Percentiles rank a stretch among this genome's conserved stretches.
Conservation (phyloP, 2,329 filamentous ascomycete genomes). For the Clonostachys byssicola region DNA sequence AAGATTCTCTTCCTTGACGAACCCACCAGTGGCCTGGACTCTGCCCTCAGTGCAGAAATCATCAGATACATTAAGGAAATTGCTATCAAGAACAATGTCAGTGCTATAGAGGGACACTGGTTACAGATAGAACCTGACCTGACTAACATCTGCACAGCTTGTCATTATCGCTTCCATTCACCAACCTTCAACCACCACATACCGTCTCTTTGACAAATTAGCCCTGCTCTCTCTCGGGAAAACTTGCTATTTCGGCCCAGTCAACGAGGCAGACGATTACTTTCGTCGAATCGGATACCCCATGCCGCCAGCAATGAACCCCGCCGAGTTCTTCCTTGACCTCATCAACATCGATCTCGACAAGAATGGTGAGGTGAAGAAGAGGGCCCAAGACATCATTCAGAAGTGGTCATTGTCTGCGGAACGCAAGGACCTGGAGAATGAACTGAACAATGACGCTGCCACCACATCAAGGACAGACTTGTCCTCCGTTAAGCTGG, state of each 20-base stretch:
- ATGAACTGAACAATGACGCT: slow-evolving; percentile 7
- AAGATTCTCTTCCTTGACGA: slow-evolving; percentile 82
- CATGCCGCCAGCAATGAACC: slow-evolving; percentile 69
- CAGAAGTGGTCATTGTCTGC: slow-evolving; percentile 14
- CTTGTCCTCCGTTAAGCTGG: slow-evolving; percentile 8
- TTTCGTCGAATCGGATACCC: slow-evolving; percentile 57
- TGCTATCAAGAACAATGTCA: slow-evolving; percentile 60
- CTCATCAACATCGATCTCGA: slow-evolving; percentile 75
- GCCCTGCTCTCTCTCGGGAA: slow-evolving; percentile 67
- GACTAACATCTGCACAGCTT: slow-evolving; percentile 37
- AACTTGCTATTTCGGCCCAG: slow-evolving; percentile 68
- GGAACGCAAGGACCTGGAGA: slow-evolving; percentile 8
- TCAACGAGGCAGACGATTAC: slow-evolving; percentile 54
- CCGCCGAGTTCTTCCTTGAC: slow-evolving; percentile 77
- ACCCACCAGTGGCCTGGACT: slow-evolving; percentile 80
- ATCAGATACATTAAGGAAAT: slow-evolving; percentile 67
- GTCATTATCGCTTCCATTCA: slow-evolving; percentile 82
- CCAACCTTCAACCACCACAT: slow-evolving; percentile 77
- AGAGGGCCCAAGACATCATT: slow-evolving; percentile 19
- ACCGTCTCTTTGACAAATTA: slow-evolving; percentile 76
- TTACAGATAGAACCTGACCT: neutral
- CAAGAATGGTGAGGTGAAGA: slow-evolving; percentile 37
- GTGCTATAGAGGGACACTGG: neutral
- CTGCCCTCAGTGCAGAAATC: slow-evolving; percentile 71
- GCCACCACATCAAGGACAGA: neutral